Evolutionary conservation across 2,329 filamentous ascomycete genomes (phyloP).

Genomic region (Amylocarpus encephaloides): DNA sequence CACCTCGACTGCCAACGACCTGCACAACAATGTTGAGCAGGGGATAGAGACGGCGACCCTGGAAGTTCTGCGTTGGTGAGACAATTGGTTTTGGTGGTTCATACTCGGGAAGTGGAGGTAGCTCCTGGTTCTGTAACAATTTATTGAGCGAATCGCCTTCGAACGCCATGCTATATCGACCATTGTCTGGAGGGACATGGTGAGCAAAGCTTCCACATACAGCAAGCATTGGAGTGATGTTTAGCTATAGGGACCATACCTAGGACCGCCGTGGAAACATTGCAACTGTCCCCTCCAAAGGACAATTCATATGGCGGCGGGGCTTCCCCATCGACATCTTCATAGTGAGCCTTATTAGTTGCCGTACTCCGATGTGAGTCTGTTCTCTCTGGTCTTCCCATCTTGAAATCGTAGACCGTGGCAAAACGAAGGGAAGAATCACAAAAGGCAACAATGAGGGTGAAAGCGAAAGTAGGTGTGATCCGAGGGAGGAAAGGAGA

Average conservation of each 20-base stretch:
- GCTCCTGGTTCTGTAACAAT: neutral
- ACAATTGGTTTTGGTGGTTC: neutral
- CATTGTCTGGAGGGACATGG: constrained; percentile 1
- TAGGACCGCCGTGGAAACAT: neutral
- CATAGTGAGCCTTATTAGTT: neutral
- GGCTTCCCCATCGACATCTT: neutral
- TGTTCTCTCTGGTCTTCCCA: too few species aligned
- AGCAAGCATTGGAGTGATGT: neutral
- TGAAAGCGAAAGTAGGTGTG: too few species aligned
- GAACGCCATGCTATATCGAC: constrained; percentile 10
- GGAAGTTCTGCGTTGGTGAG: neutral
- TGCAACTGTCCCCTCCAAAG: neutral
- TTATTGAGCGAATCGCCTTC: neutral
- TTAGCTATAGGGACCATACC: neutral
- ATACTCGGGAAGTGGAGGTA: constrained; percentile 8
- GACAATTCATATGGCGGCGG: neutral
- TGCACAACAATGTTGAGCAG: constrained; percentile 61
- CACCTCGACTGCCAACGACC: constrained; percentile 59
- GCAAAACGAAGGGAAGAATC: too few species aligned
- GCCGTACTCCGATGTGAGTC: neutral
- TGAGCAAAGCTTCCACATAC: neutral
- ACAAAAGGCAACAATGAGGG: too few species aligned
- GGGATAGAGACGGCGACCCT: constrained; percentile 3
- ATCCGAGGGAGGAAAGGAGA: too few species aligned
- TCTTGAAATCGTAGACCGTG: too few species aligned